Percentiles rank a stretch among this genome's conserved stretches.
These are phyloP conservation scores for Alternaria panax DNA, from an alignment of 2,329 filamentous ascomycete species.

Conservation along the genomic window DNA sequence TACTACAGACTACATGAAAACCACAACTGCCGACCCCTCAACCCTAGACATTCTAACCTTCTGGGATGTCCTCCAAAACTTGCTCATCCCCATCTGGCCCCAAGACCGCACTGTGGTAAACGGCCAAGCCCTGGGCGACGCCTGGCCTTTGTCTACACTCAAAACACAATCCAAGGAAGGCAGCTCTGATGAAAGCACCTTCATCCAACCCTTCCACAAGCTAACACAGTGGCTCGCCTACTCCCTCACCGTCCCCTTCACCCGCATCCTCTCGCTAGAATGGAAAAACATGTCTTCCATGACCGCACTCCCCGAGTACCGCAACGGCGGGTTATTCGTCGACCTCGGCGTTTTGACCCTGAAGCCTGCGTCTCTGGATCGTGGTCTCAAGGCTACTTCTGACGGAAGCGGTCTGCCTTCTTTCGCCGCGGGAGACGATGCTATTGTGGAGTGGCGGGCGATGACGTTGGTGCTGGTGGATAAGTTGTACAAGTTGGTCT, in stretches of 20 bases:
- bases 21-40: slow-evolving; percentile 25
- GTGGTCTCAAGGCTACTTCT: slow-evolving; percentile 69
- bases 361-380: slow-evolving; percentile 70
- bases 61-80: slow-evolving; percentile 87
- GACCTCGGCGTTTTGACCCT: slow-evolving; percentile 81
- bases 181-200: slow-evolving; percentile 47
- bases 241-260: slow-evolving; percentile 83
- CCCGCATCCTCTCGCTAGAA: slow-evolving; percentile 76
- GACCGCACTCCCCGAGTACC: slow-evolving; percentile 89
- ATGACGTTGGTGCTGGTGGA: slow-evolving; percentile 76
- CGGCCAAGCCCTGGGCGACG: slow-evolving; percentile 84
- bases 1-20: slow-evolving; percentile 24
- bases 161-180: slow-evolving; percentile 66
- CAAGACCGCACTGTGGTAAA: slow-evolving; percentile 82
- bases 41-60: slow-evolving; percentile 77
- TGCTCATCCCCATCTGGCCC: slow-evolving; percentile 87
- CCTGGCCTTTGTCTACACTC: slow-evolving; percentile 86
- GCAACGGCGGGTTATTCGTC: slow-evolving; percentile 88
- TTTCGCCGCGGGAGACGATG: slow-evolving; percentile 74
- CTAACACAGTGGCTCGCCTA: slow-evolving; percentile 94
- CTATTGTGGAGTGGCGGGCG: slow-evolving; percentile 79
- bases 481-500: slow-evolving; percentile 70
- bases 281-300: slow-evolving; percentile 83
- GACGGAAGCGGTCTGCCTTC: slow-evolving; percentile 70
- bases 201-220: slow-evolving; percentile 87